phyloP scores from a whole-genome alignment of 495 filamentous ascomycete species.

The Clohesyomyces aquaticus region DNA sequence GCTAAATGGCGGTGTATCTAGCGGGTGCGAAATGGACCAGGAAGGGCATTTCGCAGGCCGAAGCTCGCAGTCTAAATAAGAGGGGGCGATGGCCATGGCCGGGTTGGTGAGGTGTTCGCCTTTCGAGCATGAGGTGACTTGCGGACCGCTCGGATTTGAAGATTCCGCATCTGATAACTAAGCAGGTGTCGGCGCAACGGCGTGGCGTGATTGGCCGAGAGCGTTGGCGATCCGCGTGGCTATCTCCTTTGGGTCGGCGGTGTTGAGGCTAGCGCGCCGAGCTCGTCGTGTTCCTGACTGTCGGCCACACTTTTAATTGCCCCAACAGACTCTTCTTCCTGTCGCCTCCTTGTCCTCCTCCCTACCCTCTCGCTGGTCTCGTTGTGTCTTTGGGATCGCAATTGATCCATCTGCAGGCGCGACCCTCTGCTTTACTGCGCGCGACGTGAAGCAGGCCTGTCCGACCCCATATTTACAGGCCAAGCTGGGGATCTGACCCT shows the following conservation, averaged over 20 bases:
- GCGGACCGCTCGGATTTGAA: background rate
- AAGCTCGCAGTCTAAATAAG: background rate
- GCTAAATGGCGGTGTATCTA: background rate
- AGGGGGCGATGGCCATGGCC: background rate
- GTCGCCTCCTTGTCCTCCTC: background rate
- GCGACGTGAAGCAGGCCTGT: background rate
- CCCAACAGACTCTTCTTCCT: background rate
- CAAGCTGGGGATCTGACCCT: background rate
- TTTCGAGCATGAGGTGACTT: slow-evolving; percentile 24
- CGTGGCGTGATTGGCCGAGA: slow-evolving; percentile 10
- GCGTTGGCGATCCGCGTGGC: slow-evolving; percentile 2
- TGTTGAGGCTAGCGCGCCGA: slow-evolving; percentile 15
- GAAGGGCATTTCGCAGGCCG: background rate
- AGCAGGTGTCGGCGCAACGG: background rate
- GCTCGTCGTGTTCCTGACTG: slow-evolving; percentile 1
- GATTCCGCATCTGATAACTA: background rate
- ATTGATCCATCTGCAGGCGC: background rate
- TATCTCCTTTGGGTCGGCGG: background rate
- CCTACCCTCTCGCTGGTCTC: background rate
- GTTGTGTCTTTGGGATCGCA: background rate
- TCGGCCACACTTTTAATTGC: slow-evolving; percentile 2
- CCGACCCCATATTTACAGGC: too few relatives aligned
- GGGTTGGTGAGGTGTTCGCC: background rate
- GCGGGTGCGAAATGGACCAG: background rate
- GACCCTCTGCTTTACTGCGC: background rate